These are phyloP conservation scores for Cercospora brassicicola DNA, from an alignment of 2,329 filamentous ascomycete species.

Conservation along the genomic window DNA sequence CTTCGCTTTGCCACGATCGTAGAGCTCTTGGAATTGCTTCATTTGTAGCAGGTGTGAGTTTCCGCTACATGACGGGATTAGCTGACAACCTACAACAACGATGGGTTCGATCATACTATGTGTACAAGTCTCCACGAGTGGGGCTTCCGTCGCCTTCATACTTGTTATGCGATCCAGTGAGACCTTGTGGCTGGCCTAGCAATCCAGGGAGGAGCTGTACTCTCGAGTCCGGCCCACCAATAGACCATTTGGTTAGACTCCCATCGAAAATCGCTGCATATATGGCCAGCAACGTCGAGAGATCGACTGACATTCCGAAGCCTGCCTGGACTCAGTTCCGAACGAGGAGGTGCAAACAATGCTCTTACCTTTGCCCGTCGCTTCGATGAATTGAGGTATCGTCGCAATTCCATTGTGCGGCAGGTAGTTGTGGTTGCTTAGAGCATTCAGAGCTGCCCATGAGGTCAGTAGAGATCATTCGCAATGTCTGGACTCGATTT, in stretches of 20 bases:
- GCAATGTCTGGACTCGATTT: background rate
- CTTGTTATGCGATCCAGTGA: constrained; percentile 36
- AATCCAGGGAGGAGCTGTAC: constrained; percentile 13
- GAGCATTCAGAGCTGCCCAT: constrained; percentile 17
- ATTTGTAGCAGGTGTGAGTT: constrained; percentile 19
- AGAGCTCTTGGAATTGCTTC: constrained; percentile 31
- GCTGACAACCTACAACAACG: background rate
- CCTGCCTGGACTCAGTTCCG: constrained; percentile 13
- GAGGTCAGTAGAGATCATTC: background rate
- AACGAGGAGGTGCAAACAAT: background rate
- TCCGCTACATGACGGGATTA: constrained; percentile 10
- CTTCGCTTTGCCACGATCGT: constrained; percentile 14
- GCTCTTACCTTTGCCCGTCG: background rate
- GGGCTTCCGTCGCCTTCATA: constrained; percentile 41
- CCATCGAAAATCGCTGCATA: constrained; percentile 40
- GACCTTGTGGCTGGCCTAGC: constrained; percentile 32
- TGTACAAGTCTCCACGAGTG: constrained; percentile 36
- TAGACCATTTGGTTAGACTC: constrained; percentile 32
- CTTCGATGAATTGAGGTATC: constrained; percentile 16
- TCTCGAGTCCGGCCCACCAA: constrained; percentile 28
- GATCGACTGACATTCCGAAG: constrained; percentile 37
- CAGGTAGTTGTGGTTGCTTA: constrained; percentile 28
- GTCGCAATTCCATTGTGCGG: constrained; percentile 34
- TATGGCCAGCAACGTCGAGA: constrained; percentile 37
- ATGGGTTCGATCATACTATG: constrained; percentile 18